phyloP scores from a whole-genome alignment of 2,329 filamentous ascomycete genomes.

The Calonectria henricotiae region DNA sequence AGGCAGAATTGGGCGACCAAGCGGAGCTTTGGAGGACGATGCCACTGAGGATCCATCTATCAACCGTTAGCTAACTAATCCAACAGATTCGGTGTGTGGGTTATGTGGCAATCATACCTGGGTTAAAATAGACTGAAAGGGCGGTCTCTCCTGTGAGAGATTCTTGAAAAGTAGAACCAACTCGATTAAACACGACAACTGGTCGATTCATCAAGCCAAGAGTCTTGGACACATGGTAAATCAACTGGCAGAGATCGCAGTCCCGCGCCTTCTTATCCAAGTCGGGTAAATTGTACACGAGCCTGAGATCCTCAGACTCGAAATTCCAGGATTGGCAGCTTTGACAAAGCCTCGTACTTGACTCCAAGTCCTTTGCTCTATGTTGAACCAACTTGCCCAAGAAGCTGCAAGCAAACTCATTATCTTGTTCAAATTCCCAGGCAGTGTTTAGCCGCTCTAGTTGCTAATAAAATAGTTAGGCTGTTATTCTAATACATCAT shows the following conservation, averaged over 20 bases:
- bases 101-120: neutral
- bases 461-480: neutral
- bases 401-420: neutral
- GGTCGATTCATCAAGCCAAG: neutral
- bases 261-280: neutral
- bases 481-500: too few species aligned
- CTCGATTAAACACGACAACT: neutral
- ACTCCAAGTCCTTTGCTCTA: neutral
- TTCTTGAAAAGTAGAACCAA: slow-evolving; percentile 2
- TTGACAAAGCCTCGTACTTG: neutral
- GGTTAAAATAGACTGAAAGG: neutral
- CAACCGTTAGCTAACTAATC: neutral
- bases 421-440: neutral
- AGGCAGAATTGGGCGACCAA: neutral
- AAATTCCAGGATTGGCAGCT: neutral
- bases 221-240: neutral
- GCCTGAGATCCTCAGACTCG: neutral
- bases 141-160: neutral
- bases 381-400: neutral
- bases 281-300: neutral
- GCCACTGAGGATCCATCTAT: neutral
- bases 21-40: neutral
- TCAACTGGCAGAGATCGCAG: neutral
- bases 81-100: accelerated
- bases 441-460: neutral